Evolutionary conservation across 140 eudicot genomes (phyloP), one percentile per base, ranked within the genome.

Genomic region (Stevia rebaudiana): DNA sequence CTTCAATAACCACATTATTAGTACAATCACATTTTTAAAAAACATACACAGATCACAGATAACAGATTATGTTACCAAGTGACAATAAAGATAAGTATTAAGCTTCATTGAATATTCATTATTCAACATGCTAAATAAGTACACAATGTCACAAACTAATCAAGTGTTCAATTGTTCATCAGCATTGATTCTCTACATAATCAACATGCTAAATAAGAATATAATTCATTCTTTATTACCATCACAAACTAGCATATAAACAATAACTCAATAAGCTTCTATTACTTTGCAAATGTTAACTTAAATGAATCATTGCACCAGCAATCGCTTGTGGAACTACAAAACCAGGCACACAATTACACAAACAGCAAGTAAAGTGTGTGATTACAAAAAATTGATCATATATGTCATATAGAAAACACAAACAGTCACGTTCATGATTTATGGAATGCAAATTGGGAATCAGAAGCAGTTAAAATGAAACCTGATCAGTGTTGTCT

Each of bases 401-500:
- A 54, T 12, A 2, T 40, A 41, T 39, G 24, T 30, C 17, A 23
- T 42, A 67, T 11, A 48, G 16, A 17, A 11, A 33, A 12, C 48
- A 61, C 11, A 21, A 61, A 61, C 15, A 61, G 11, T 33, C n/a
- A n/a, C n/a, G n/a, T n/a, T n/a, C 37, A 21, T 49, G 13, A 35
- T 19, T n/a, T 11, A n/a, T 31, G 18, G 35, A 21, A 35, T 33
- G 19, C 0, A 2, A 8, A 42, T 8, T 35, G 10, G 13, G 16
- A 43, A 4, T 5, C 19, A 21, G n/a, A n/a, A n/a, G 36, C 52
- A 39, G 28, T 42, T 15, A 53, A 39, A 19, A 58, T 3, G 35
- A 40, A 0, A 68, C 75, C 71, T 43, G 75, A 50, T 75, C 80
- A 11, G 0, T 51, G 44, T 75, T 75, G 49, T 33, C 51, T 52